A percentile compares a stretch with the other conserved stretches of the same genome.
These are phyloP conservation scores for Somion occarium DNA, from an alignment of 1,284 basidiomycete species.

Conservation along the genomic window DNA sequence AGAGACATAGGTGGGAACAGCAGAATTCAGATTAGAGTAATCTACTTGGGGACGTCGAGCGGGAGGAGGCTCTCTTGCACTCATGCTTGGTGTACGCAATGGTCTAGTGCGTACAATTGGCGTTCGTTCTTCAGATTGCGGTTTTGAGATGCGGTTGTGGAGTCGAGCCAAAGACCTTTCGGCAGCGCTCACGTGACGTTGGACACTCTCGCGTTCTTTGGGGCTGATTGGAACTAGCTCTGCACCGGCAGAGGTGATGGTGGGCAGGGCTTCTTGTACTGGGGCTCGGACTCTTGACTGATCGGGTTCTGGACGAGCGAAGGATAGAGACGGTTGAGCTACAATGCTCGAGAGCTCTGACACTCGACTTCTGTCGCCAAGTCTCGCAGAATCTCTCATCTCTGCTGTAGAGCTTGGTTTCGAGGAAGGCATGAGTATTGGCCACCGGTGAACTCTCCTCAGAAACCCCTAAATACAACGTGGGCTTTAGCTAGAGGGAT, in stretches of 20 bases:
- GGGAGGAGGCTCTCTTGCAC: not conserved
- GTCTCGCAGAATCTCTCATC: not conserved
- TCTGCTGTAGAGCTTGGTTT: too few relatives aligned
- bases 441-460: conserved; percentile 89
- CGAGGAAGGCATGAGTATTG: conserved; percentile 57
- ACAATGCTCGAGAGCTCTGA: conserved; percentile 14
- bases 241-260: conserved; percentile 21
- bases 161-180: conserved; percentile 32
- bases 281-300: conserved; percentile 15
- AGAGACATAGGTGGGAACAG: conserved; percentile 6
- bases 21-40: not conserved
- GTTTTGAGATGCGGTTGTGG: conserved; percentile 15
- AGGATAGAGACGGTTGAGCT: not conserved
- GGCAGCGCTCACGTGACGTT: conserved; percentile 24
- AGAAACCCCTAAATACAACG: conserved; percentile 70
- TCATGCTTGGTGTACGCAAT: conserved; percentile 1
- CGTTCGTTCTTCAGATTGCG: conserved; percentile 5
- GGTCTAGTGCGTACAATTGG: conserved; percentile 8
- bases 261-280: conserved; percentile 20
- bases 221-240: conserved; percentile 18
- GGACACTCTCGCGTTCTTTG: conserved; percentile 4
- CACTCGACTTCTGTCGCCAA: conserved; percentile 12
- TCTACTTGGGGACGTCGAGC: conserved; percentile 1
- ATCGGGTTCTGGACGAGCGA: conserved; percentile 11
- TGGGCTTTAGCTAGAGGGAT: not conserved